Base-by-base conservation (phyloP, 805 yeast species). In the Hanseniaspora mollemarum region DNA sequence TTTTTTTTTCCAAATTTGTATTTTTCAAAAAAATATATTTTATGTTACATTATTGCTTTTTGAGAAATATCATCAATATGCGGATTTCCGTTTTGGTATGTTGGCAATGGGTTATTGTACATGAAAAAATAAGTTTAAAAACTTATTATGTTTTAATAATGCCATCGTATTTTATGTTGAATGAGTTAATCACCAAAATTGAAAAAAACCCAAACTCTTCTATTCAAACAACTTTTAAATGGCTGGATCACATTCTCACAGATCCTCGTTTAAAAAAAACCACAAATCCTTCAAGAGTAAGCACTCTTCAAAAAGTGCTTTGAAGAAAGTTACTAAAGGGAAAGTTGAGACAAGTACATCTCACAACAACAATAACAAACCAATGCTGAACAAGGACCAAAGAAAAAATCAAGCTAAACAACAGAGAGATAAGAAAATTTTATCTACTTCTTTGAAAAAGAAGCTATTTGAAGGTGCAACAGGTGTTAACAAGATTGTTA, bases 261-360 rank as follows among this genome's bases (percentile, higher is more conserved):
- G 97, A 63, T 73, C 90, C 12, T 78, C 95, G 3, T 68, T 85
- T 41, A 90, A 87, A 66, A 81, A 80, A 61, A 80, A 80, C 43
- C 95, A 90, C 60, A 92, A 92, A 69, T 75, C 88, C 9, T 94
- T 87, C 74, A 94, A 92, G 64, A 77, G 95, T 2, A 83, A 81
- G 62, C 98, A 92, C 71, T 77, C 95, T 19, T 77, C 94, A 13
- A 92, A 92, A 62, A 83, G 95, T 54, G 77, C 87, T 32, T 66
- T 90, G 60, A 94, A 87, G 62, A 84, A 86, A 56, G 71, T 77
- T 53, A 71, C 71, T 59, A 88, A 83, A 61, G 97, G 97, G 54
- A 88, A 87, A 64, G 85, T 90, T 32, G 97, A 88, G 61, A 83
- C 81, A 59, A 67, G 76, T 16, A 46, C 29, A 63, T 71, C 46